These are phyloP conservation scores for Fusarium siculi DNA, from an alignment of 2,329 filamentous ascomycete genomes.

Conservation along the genomic window DNA sequence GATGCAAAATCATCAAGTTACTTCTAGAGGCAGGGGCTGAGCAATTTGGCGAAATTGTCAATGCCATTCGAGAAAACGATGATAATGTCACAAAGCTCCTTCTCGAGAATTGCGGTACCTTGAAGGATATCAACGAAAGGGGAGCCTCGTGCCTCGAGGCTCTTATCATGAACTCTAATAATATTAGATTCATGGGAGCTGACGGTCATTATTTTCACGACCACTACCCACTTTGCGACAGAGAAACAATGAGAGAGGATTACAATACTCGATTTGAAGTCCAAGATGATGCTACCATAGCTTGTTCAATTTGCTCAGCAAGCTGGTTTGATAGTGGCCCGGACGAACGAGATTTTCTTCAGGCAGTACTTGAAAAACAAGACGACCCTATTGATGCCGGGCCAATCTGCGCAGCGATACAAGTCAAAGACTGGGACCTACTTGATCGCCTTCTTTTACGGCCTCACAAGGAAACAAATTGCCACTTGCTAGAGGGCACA, in stretches of 20 bases:
- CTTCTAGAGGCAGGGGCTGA: neutral
- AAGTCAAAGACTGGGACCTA: neutral
- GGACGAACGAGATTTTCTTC: neutral
- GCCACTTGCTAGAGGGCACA: neutral
- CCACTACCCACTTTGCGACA: no score
- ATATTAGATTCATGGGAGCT: neutral
- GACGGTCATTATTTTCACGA: neutral
- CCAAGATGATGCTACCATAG: fast-evolving
- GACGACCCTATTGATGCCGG: neutral
- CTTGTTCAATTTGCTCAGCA: no score
- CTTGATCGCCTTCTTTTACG: fast-evolving
- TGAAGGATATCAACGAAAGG: neutral
- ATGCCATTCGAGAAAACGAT: neutral
- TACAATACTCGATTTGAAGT: no score
- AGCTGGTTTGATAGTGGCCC: neutral
- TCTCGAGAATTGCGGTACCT: neutral
- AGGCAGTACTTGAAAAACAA: neutral
- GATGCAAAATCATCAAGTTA: neutral
- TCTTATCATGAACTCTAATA: neutral
- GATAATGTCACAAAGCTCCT: neutral
- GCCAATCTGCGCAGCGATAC: neutral
- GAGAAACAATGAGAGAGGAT: neutral
- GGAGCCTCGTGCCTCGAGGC: neutral
- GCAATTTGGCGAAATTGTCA: neutral
- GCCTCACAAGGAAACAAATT: neutral